Conservation (phyloP, 495 filamentous ascomycete species). For the Oidiodendron maius region DNA sequence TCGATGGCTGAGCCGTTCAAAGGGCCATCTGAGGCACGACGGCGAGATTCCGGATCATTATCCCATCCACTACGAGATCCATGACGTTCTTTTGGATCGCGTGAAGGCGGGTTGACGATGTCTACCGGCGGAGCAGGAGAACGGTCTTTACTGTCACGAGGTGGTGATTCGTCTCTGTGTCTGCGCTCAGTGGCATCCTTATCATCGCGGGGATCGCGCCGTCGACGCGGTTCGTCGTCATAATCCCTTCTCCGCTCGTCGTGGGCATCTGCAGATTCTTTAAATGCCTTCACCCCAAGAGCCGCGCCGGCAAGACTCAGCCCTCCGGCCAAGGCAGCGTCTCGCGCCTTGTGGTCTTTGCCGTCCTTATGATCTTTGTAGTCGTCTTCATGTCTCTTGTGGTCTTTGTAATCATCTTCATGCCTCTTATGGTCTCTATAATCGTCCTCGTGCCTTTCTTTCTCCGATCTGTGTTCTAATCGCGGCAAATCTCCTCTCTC, state of each 20-base stretch:
- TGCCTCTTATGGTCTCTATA: constrained; percentile 13
- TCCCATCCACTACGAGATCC: not conserved
- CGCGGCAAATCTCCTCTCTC: not conserved
- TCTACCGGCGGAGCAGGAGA: not conserved
- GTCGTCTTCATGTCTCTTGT: no score
- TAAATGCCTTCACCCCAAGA: constrained; percentile 19
- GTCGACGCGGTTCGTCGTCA: constrained; percentile 26
- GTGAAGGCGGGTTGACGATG: constrained; percentile 8
- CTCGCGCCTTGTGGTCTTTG: constrained; percentile 19
- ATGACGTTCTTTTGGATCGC: constrained; percentile 19
- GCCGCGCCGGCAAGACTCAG: constrained; percentile 24
- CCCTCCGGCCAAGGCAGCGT: constrained; percentile 17
- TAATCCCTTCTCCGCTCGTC: constrained; percentile 28
- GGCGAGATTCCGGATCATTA: not conserved
- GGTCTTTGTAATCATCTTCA: no score
- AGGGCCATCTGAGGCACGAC: constrained; percentile 13
- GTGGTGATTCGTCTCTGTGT: constrained; percentile 25
- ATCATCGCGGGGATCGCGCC: constrained; percentile 16
- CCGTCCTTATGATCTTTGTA: constrained; percentile 13
- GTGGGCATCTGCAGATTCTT: constrained; percentile 18
- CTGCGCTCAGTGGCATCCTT: constrained; percentile 19
- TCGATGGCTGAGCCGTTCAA: constrained; percentile 18
- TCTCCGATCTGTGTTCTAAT: not conserved
- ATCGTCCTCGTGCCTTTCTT: constrained; percentile 9
- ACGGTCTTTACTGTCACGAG: constrained; percentile 5